Conservation (phyloP, 176 grass and related monocot species). For the Carex cristatella region DNA sequence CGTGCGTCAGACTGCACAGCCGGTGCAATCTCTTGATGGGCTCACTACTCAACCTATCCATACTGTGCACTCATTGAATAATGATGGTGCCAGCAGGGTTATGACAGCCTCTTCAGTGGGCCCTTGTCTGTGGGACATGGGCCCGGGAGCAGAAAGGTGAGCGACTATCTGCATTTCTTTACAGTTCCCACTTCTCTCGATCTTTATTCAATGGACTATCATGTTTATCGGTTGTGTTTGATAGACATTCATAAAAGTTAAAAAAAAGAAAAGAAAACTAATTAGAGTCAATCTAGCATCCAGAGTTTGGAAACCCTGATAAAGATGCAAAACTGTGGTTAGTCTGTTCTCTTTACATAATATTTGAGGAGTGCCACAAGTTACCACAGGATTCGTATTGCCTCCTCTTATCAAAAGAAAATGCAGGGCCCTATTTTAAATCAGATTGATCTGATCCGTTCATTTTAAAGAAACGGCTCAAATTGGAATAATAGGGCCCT, state of each 20-base stretch:
- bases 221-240: neutral
- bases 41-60: constrained; percentile 61
- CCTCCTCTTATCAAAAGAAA: too few relatives aligned
- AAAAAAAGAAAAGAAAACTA: neutral
- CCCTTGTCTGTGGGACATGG: constrained; percentile 64
- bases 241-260: neutral
- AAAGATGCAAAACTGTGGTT: neutral
- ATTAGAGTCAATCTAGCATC: neutral
- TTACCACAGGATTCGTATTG: neutral
- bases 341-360: neutral
- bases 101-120: constrained; percentile 74
- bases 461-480: too few relatives aligned
- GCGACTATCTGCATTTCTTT: neutral
- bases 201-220: neutral
- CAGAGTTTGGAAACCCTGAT: neutral
- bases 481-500: too few relatives aligned
- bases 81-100: constrained; percentile 40
- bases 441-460: too few relatives aligned
- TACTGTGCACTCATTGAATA: constrained; percentile 50
- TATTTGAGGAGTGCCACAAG: neutral
- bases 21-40: constrained; percentile 47
- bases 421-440: too few relatives aligned
- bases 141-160: constrained; percentile 37
- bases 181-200: neutral
- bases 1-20: constrained; percentile 66